Evolutionary conservation across 768 basidiomycete species (phyloP).

Genomic region (Nevesoporus exiguus): DNA sequence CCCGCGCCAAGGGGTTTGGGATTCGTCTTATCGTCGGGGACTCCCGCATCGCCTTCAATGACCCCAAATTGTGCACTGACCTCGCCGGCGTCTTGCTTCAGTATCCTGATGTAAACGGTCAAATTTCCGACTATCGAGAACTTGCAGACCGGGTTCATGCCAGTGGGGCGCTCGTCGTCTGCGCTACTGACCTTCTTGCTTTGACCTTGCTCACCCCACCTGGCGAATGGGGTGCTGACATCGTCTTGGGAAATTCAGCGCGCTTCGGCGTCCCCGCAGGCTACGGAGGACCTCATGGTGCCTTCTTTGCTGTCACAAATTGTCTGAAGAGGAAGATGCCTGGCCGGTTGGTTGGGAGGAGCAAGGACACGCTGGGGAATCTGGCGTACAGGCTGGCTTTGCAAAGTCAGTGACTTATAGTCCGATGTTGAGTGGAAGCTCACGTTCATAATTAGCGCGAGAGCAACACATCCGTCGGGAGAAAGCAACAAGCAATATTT

Average conservation of each 20-base stretch:
- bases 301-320: constrained; percentile 94
- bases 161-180: constrained; percentile 75
- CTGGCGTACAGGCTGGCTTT: constrained; percentile 90
- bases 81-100: constrained; percentile 89
- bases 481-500: constrained; percentile 98
- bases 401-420: constrained; percentile 67
- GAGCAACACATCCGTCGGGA: constrained; percentile 98
- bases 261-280: constrained; percentile 96
- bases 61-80: constrained; percentile 53
- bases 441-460: constrained; percentile 53
- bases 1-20: constrained; percentile 91
- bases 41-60: constrained; percentile 45
- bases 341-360: constrained; percentile 90
- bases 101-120: constrained; percentile 90
- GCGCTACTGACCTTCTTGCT: constrained; percentile 90
- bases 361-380: constrained; percentile 79
- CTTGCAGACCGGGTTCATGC: constrained; percentile 69
- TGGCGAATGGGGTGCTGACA: constrained; percentile 98
- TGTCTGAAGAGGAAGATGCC: constrained; percentile 97
- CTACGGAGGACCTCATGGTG: constrained; percentile 97
- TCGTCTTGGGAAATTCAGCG: constrained; percentile 92
- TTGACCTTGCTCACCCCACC: constrained; percentile 91
- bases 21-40: constrained; percentile 77
- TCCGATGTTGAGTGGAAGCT: constrained; percentile 5
- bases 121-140: constrained; percentile 66